Base-by-base conservation (phyloP, 2,329 filamentous ascomycete species). In the Penicillium brevicompactum region DNA sequence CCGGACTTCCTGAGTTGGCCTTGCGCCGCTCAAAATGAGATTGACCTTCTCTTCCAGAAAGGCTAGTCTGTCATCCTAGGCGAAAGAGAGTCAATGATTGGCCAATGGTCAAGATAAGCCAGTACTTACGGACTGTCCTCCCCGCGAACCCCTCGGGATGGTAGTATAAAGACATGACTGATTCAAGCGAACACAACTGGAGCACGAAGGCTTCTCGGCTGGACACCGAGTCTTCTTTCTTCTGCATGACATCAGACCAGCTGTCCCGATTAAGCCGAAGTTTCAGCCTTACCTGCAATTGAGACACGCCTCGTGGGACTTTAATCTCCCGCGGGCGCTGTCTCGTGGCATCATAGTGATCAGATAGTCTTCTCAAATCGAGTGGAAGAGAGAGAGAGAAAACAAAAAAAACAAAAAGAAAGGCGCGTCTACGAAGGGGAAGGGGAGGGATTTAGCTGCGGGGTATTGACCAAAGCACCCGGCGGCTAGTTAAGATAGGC, bases 31-130 rank as follows among this genome's bases (percentile, higher is more conserved):
- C 18, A 82, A 67, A 50, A 82, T 71, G 55, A 78, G 75, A 66
- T 82, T 79, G 45, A 82, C 74, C 64, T 82, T 82, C 67, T 81
- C 79, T 68, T 82, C 80, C 40, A 82, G 61, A 48, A 78, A 76
- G 13, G 78, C 78, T n/a, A 82, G 69, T 59, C 80, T 73, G 64
- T 82, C 80, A 59, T 80, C 78, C 80, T 82, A 41, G n/a, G 13
- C 13, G 13, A n/a, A 16, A 14, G 3, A 30, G 6, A 11, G 49
- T 60, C 27, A 64, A 42, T 48, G 30, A 27, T 45, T 21, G 34
- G 24, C 11, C 5, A 30, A 11, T 27, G n/a, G 34, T 7, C 11
- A 18, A n/a, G 21, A 37, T 7, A 49, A n/a, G 21, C 38, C 22
- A 6, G 1, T 11, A 41, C 63, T 37, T 76, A 82, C 79, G 62